These are phyloP conservation scores for Aspergillus jensenii DNA, from an alignment of 2,329 filamentous ascomycete species.

Conservation along the genomic window DNA sequence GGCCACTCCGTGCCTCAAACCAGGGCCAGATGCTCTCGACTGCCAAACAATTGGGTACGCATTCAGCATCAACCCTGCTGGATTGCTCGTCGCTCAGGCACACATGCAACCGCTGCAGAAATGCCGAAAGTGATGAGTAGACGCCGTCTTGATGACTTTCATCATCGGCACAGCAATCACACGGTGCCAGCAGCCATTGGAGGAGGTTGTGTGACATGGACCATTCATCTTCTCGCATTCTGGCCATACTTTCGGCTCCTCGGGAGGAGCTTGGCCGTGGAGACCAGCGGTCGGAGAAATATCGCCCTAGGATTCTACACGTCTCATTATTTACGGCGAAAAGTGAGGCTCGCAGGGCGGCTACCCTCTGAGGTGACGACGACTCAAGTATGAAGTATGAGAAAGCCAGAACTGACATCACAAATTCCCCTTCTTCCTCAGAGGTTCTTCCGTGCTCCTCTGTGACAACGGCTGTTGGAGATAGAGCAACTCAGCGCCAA, in stretches of 20 bases:
- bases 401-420: not conserved
- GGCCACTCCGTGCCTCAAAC: not conserved
- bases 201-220: not conserved
- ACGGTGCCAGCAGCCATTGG: not conserved
- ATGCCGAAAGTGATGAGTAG: not conserved
- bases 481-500: constrained; percentile 5
- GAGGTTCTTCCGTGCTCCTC: not conserved
- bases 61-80: not conserved
- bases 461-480: not conserved
- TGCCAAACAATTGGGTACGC: not conserved
- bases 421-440: not conserved
- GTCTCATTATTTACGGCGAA: not conserved
- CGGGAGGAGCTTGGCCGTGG: constrained; percentile 4
- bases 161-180: constrained; percentile 2
- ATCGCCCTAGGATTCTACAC: not conserved
- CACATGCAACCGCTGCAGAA: not conserved
- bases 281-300: not conserved
- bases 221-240: not conserved
- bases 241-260: constrained; percentile 2
- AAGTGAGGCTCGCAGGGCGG: not conserved
- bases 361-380: not conserved
- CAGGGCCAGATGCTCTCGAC: not conserved
- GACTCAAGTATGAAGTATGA: not conserved
- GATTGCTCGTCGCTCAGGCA: not conserved
- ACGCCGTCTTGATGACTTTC: not conserved